phyloP scores from a whole-genome alignment of 2,329 filamentous ascomycete species.

The Aspergillus piperis region DNA sequence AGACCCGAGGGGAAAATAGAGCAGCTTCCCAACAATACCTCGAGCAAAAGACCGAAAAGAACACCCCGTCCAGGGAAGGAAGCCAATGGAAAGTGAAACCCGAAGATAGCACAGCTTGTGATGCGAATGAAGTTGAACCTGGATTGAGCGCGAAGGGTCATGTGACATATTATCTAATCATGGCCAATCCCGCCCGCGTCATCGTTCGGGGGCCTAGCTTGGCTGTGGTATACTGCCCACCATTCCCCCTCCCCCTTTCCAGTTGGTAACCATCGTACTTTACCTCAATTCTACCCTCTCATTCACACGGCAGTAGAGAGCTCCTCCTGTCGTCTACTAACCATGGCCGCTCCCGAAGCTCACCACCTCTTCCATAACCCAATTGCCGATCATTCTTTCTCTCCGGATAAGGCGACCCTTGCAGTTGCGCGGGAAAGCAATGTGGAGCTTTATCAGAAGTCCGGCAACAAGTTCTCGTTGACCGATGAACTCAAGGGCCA shows the following conservation, averaged over 20 bases:
- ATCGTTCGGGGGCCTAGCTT: neutral
- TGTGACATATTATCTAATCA: conserved; percentile 26
- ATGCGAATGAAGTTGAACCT: neutral
- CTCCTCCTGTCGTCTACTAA: conserved; percentile 75
- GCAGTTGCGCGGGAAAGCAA: conserved; percentile 88
- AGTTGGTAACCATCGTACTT: neutral
- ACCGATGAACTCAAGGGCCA: conserved; percentile 94
- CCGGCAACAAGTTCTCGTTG: conserved; percentile 74
- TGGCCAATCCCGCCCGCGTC: conserved; percentile 23
- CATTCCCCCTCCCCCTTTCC: neutral
- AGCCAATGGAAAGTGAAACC: neutral
- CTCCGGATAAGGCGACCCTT: conserved; percentile 81
- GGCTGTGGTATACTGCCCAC: neutral
- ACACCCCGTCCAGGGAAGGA: neutral
- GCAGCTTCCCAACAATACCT: neutral
- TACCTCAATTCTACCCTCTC: conserved; percentile 11
- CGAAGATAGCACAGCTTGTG: conserved; percentile 1
- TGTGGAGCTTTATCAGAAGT: conserved; percentile 81
- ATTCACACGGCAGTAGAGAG: conserved; percentile 85
- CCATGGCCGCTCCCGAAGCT: conserved; percentile 83
- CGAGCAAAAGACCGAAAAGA: neutral
- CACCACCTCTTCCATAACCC: conserved; percentile 96
- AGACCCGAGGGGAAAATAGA: neutral
- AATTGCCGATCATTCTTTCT: conserved; percentile 98
- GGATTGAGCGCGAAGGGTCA: conserved; percentile 13